Evolutionary conservation across 2,329 filamentous ascomycete genomes (phyloP).

Genomic region (Beauveria australis): DNA sequence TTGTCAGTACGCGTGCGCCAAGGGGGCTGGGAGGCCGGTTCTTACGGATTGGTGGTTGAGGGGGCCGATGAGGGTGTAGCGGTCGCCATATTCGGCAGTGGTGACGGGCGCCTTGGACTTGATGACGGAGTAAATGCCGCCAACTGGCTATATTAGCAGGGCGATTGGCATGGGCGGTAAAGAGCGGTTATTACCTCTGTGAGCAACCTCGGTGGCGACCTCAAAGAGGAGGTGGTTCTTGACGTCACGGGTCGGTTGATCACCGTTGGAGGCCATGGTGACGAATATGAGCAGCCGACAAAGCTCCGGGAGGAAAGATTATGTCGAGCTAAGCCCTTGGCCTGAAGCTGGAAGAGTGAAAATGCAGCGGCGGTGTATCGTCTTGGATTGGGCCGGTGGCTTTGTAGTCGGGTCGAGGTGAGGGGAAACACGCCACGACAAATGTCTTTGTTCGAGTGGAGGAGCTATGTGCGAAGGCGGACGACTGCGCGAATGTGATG

Average conservation of each 20-base stretch:
- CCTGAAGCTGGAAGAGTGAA: too few species aligned
- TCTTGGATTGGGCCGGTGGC: background rate
- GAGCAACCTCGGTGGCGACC: slow-evolving; percentile 92
- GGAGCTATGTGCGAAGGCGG: background rate
- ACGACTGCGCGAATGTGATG: background rate
- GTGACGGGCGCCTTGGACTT: slow-evolving; percentile 98
- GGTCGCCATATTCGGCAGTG: slow-evolving; percentile 95
- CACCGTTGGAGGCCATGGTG: slow-evolving; percentile 40
- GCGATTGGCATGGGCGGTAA: background rate
- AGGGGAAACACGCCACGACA: background rate
- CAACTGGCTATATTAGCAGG: slow-evolving; percentile 50
- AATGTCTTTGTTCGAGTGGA: background rate
- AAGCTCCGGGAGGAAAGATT: background rate
- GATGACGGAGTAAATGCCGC: slow-evolving; percentile 97
- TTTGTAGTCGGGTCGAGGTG: background rate
- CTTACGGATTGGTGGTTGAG: slow-evolving; percentile 83
- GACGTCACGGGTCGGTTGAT: slow-evolving; percentile 57
- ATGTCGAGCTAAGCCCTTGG: too few species aligned
- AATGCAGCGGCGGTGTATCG: background rate
- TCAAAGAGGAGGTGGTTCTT: slow-evolving; percentile 96
- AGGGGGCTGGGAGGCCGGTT: slow-evolving; percentile 7
- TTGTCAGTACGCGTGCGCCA: background rate
- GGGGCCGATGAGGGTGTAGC: slow-evolving; percentile 91
- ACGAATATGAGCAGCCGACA: background rate
- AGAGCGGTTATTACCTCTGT: slow-evolving; percentile 58